Percentiles rank a stretch among this genome's conserved stretches.
Evolutionary conservation across 805 yeast genomes (phyloP).

Genomic region (Candida hispaniensis): DNA sequence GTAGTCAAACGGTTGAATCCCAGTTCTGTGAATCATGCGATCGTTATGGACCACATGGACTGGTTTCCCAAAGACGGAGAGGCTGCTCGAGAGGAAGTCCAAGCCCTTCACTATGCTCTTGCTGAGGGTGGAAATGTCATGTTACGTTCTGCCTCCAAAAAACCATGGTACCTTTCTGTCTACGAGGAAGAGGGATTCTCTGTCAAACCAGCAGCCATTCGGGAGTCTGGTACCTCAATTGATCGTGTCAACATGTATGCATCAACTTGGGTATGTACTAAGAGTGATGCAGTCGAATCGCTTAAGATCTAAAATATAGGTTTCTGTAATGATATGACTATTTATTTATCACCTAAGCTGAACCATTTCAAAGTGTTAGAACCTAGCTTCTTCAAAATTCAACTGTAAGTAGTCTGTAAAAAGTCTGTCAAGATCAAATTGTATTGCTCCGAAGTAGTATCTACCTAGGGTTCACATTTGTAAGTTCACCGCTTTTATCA

Average conservation of each 20-base stretch:
- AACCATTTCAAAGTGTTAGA: too few species aligned
- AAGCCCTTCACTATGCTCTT: conserved; percentile 51
- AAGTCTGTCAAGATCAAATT: too few species aligned
- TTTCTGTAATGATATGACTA: too few species aligned
- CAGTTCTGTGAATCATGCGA: conserved; percentile 59
- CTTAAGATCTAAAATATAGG: conserved; percentile 16
- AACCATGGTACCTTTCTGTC: conserved; percentile 67
- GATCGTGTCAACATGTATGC: conserved; percentile 84
- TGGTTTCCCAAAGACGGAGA: conserved; percentile 64
- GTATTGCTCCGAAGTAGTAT: too few species aligned
- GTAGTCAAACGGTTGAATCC: conserved; percentile 56
- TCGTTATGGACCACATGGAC: conserved; percentile 88
- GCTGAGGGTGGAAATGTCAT: conserved; percentile 61
- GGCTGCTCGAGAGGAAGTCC: conserved; percentile 49
- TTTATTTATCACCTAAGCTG: too few species aligned
- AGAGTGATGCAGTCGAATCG: conserved; percentile 25
- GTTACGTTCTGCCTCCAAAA: conserved; percentile 60
- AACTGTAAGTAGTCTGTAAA: too few species aligned
- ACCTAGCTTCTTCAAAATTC: too few species aligned
- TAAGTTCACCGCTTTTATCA: too few species aligned
- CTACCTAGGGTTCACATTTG: too few species aligned
- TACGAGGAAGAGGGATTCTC: conserved; percentile 59
- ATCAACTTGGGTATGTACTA: conserved; percentile 76
- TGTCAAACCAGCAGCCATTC: conserved; percentile 59
- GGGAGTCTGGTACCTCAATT: conserved; percentile 53